These are phyloP conservation scores for Penicillium oxalicum DNA, from an alignment of 2,329 filamentous ascomycete species.

Conservation along the genomic window DNA sequence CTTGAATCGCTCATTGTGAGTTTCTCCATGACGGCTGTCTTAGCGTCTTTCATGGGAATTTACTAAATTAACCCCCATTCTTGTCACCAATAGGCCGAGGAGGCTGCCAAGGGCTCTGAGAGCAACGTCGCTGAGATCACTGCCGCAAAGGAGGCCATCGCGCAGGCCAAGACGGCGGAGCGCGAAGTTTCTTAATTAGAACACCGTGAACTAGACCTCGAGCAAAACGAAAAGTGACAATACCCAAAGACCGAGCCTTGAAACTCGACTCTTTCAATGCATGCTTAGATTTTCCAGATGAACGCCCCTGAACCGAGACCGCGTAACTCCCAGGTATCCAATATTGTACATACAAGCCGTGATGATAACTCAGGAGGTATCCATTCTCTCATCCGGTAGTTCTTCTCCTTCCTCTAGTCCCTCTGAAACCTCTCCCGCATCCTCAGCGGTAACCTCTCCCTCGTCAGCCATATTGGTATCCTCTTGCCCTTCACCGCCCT, in stretches of 20 bases:
- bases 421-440: conserved; percentile 32
- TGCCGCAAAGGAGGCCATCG: conserved; percentile 39
- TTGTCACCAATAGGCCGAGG: conserved; percentile 28
- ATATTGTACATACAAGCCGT: conserved; percentile 15
- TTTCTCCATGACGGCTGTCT: conserved; percentile 22
- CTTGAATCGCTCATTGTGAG: conserved; percentile 71
- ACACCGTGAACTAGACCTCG: neutral
- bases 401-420: conserved; percentile 48
- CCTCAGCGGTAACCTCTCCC: conserved; percentile 35
- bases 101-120: conserved; percentile 35
- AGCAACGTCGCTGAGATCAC: conserved; percentile 39
- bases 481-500: conserved; percentile 40
- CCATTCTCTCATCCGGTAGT: conserved; percentile 58
- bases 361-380: conserved; percentile 44
- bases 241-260: conserved; percentile 4
- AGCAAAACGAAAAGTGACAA: neutral
- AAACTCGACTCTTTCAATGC: conserved; percentile 8
- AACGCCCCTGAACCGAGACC: conserved; percentile 17
- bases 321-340: conserved; percentile 23
- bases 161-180: conserved; percentile 34
- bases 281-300: conserved; percentile 11
- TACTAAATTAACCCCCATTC: no score
- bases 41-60: no score
- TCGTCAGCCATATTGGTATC: conserved; percentile 58
- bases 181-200: conserved; percentile 32